Evolutionary conservation across 164 flowering plant genomes (phyloP).

Genomic region (Stephania japonica): DNA sequence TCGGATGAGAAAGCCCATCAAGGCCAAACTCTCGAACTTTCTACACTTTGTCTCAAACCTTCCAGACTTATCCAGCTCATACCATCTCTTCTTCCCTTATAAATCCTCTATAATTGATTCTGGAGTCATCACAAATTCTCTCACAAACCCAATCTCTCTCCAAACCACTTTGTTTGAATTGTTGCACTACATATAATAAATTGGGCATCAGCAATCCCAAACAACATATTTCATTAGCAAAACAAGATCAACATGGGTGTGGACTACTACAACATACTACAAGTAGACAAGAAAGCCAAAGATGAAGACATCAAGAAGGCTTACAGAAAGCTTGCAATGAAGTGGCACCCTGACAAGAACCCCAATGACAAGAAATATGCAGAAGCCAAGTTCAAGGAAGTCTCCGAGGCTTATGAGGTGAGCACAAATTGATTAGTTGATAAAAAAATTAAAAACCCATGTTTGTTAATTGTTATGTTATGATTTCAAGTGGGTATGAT

Average conservation of each 20-base stretch:
- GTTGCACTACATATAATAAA: too few species aligned
- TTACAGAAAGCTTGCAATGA: conserved; percentile 13
- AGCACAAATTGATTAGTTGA: neutral
- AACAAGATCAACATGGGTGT: conserved; percentile 16
- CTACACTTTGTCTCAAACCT: neutral
- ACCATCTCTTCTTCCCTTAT: neutral
- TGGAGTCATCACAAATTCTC: too few species aligned
- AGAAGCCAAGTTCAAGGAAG: conserved; percentile 13
- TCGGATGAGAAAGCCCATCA: too few species aligned
- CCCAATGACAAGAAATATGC: conserved; percentile 14
- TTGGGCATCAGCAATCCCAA: neutral
- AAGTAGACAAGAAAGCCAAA: conserved; percentile 10
- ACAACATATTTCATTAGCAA: neutral
- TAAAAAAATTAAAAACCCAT: too few species aligned
- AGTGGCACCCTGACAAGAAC: conserved; percentile 13
- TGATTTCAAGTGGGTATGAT: too few species aligned
- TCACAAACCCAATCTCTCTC: too few species aligned
- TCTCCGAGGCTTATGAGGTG: conserved; percentile 13
- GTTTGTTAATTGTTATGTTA: too few species aligned
- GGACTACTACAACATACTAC: conserved; percentile 11
- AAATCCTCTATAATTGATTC: neutral
- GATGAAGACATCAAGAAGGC: conserved; percentile 12
- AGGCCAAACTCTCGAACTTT: neutral
- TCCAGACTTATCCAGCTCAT: neutral
- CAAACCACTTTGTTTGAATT: too few species aligned